These are phyloP conservation scores for Fusarium pseudocircinatum DNA, from an alignment of 2,329 filamentous ascomycete genomes.

Conservation along the genomic window DNA sequence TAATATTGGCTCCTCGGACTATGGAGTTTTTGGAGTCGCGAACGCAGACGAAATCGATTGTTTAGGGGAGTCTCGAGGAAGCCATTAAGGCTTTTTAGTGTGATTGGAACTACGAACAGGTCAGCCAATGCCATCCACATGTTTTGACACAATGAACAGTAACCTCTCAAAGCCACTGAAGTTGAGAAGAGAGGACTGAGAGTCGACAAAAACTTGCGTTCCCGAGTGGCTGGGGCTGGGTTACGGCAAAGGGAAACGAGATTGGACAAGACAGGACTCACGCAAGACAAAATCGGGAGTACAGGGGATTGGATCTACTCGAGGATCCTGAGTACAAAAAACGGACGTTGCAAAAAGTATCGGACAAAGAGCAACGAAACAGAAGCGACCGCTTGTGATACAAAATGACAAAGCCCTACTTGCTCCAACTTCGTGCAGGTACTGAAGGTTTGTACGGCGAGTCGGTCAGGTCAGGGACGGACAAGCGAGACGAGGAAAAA, in stretches of 20 bases:
- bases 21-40: constrained; percentile 16
- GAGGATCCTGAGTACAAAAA: constrained; percentile 39
- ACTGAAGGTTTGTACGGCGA: constrained; percentile 21
- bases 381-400: constrained; percentile 18
- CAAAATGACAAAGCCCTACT: constrained; percentile 19
- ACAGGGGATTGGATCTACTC: constrained; percentile 39
- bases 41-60: constrained; percentile 33
- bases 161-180: background rate
- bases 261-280: constrained; percentile 38
- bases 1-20: constrained; percentile 7
- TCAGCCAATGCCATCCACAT: constrained; percentile 24
- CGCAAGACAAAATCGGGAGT: constrained; percentile 38
- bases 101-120: constrained; percentile 21
- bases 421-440: background rate
- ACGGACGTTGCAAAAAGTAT: constrained; percentile 29
- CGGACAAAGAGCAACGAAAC: constrained; percentile 30
- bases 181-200: background rate
- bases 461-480: background rate
- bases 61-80: constrained; percentile 42
- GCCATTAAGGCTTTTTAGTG: constrained; percentile 43
- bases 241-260: constrained; percentile 17
- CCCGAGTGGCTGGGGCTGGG: constrained; percentile 29
- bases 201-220: constrained; percentile 5
- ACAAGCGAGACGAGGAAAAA: constrained; percentile 6
- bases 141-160: background rate